Evolutionary conservation across 495 filamentous ascomycete genomes (phyloP).

Genomic region (Penicillium daleae): DNA sequence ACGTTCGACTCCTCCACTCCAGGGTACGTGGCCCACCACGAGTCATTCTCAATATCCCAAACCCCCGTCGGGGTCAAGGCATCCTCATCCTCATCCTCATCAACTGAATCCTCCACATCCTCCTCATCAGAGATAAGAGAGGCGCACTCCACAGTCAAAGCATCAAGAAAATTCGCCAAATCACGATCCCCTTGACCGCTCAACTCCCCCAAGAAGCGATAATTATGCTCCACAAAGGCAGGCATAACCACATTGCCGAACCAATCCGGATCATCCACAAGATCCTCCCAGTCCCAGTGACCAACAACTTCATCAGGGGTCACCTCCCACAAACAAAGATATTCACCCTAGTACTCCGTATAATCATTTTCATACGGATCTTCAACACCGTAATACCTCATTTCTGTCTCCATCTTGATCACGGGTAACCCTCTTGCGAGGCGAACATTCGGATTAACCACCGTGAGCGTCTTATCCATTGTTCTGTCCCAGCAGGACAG

Average conservation of each 20-base stretch:
- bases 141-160: neutral
- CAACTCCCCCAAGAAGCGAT: neutral
- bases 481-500: too few species aligned
- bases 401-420: slow-evolving; percentile 2
- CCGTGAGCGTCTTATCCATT: slow-evolving; percentile 7
- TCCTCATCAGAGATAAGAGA: too few species aligned
- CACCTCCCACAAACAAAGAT: slow-evolving; percentile 14
- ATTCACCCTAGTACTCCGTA: slow-evolving; percentile 9
- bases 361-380: slow-evolving; percentile 6
- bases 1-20: neutral
- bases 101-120: too few species aligned
- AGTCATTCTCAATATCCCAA: neutral
- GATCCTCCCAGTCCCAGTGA: slow-evolving; percentile 3
- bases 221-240: neutral
- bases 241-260: neutral
- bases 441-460: slow-evolving; percentile 9
- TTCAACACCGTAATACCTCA: slow-evolving; percentile 7
- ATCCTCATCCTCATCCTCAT: too few species aligned
- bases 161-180: neutral
- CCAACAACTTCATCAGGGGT: slow-evolving; percentile 8
- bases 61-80: too few species aligned
- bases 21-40: neutral
- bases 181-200: too few species aligned
- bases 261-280: neutral
- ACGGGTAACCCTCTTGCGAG: neutral